Percentiles rank a stretch among this genome's conserved stretches.
Evolutionary conservation across 768 basidiomycete species (phyloP).

Genomic region (Boletus rubescentipes): DNA sequence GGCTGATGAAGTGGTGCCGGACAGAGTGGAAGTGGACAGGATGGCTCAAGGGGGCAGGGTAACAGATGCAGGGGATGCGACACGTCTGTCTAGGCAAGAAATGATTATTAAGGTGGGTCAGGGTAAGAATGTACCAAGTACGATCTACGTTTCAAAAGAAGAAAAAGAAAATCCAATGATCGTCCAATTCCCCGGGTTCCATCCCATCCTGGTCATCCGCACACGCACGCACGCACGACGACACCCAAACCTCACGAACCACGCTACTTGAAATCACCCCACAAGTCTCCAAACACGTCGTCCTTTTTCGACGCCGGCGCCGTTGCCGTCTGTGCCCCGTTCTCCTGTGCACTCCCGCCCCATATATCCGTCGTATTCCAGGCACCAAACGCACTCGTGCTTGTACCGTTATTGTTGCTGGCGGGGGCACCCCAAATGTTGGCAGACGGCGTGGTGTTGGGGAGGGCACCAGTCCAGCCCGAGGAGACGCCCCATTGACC

Average conservation of each 20-base stretch:
- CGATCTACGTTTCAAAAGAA: too few species aligned
- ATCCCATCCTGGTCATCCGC: too few species aligned
- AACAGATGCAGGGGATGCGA: too few species aligned
- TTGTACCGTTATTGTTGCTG: conserved; percentile 8
- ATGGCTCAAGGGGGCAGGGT: too few species aligned
- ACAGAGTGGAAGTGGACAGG: too few species aligned
- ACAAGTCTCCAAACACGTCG: conserved; percentile 79
- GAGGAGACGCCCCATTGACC: conserved; percentile 68
- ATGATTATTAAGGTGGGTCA: not conserved
- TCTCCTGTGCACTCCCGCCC: conserved; percentile 33
- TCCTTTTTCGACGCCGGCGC: conserved; percentile 56
- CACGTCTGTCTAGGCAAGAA: too few species aligned
- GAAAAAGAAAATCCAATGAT: too few species aligned
- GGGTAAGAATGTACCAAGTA: too few species aligned
- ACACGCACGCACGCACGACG: too few species aligned
- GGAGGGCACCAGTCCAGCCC: conserved; percentile 50
- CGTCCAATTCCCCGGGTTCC: too few species aligned
- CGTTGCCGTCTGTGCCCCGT: conserved; percentile 23
- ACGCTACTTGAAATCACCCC: conserved; percentile 74
- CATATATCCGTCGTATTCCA: conserved; percentile 57
- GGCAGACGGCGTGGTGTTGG: conserved; percentile 25
- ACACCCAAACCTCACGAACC: too few species aligned
- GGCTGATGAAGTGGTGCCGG: too few species aligned
- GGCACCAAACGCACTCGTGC: conserved; percentile 20
- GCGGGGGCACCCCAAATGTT: conserved; percentile 36